Base-by-base conservation (phyloP, 2,329 filamentous ascomycete species). In the Hawksworthiomyces lignivorus region DNA sequence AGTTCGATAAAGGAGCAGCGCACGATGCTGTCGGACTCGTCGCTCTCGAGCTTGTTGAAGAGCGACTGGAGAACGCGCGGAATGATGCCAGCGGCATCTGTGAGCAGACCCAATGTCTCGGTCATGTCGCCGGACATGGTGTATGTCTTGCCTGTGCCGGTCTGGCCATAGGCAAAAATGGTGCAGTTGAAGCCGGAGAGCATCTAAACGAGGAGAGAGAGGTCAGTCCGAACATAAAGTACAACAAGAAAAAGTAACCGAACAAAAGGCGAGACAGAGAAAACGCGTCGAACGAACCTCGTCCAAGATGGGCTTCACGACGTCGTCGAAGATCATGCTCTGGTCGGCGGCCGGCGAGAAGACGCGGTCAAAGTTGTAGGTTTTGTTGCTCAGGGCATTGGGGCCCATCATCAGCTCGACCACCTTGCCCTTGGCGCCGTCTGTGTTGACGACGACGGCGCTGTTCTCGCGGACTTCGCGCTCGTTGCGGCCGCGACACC, bases 81-180 rank as follows among this genome's bases (percentile, higher is more conserved):
- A 48, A 98, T 92, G 53, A 98, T 97, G 54, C 92, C 92, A 21
- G 94, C 92, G 29, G 81, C 83, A 57, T 97, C 92, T 1, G 90
- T 90, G 12, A 94, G 72, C 46, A 95, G 80, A 2, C 90, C 87
- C 28, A 88, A 64, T 0, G 80, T 87, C 53, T 96, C 86, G 12
- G 77, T 86, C 79, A 98, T 96, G 61, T 98, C 90, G 42, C 92
- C 92, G 1, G 90, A 95, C 92, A 98, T 98, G 19, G 92, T 98
- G 63, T 98, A 98, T 12, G 92, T 98, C 63, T 98, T 98, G 54
- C 92, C 92, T 0, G 92, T 98, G 33, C 92, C 92, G 0, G 92
- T 98, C 62, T 98, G 92, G 20, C 92, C 92, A 60, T 98, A 98
- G 26, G 92, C 92, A 55, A 98, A 98, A 46, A 98, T 95, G 5